Percentiles rank a stretch among this genome's conserved stretches.
Conservation (phyloP, 2,329 filamentous ascomycete genomes). For the Claviceps africana region DNA sequence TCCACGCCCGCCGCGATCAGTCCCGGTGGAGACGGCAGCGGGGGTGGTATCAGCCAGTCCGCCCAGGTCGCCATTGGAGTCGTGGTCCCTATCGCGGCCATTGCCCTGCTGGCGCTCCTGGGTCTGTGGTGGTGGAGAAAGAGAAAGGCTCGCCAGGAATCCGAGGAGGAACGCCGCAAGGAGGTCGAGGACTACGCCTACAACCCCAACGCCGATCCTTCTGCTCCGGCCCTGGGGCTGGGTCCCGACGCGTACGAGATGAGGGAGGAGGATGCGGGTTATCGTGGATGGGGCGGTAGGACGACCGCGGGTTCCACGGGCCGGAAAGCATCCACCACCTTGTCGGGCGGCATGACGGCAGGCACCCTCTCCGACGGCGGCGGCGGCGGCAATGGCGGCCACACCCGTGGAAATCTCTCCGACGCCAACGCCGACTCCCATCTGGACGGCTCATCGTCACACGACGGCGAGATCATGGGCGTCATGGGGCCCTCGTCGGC, state of each 20-base stretch:
- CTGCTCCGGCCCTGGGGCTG: constrained; percentile 40
- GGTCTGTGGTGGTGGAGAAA: constrained; percentile 78
- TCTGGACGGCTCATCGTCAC: constrained; percentile 35
- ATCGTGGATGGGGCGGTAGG: constrained; percentile 87
- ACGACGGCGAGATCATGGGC: constrained; percentile 72
- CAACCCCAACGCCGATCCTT: constrained; percentile 93
- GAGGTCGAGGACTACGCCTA: constrained; percentile 96
- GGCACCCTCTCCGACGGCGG: constrained; percentile 59
- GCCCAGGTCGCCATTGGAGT: constrained; percentile 85
- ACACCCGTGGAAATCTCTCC: constrained; percentile 49
- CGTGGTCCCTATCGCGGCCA: constrained; percentile 79
- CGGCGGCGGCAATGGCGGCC: constrained; percentile 45
- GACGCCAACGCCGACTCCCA: constrained; percentile 57
- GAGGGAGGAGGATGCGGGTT: constrained; percentile 61
- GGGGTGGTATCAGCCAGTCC: constrained; percentile 39
- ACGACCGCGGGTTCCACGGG: constrained; percentile 52
- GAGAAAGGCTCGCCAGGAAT: constrained; percentile 71
- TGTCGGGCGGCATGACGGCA: constrained; percentile 59
- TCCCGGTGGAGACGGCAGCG: constrained; percentile 14
- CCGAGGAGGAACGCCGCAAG: constrained; percentile 79
- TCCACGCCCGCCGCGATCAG: constrained; percentile 17
- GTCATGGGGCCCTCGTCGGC: constrained; percentile 62
- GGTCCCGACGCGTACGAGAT: constrained; percentile 51
- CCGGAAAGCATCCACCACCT: constrained; percentile 76
- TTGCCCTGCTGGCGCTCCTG: constrained; percentile 63